Evolutionary conservation across 768 basidiomycete genomes (phyloP), one percentile per base, ranked within the genome.

Genomic region (Leucocoprinus sp.): DNA sequence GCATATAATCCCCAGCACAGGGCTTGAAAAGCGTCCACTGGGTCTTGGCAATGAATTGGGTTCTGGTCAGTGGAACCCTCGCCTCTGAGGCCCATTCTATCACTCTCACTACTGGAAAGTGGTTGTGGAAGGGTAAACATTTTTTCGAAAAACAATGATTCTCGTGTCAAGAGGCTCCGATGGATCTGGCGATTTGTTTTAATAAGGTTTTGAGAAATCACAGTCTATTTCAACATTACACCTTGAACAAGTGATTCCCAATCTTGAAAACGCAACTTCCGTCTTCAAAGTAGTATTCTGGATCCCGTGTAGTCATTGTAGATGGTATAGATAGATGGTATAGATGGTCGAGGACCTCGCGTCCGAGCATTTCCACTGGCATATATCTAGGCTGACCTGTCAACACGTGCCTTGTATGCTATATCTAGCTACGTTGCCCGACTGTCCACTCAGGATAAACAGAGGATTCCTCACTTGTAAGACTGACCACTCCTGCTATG

Each of bases 201-300:
- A 35, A 11, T 7, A 4, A 19, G 11, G n/a, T 8, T 6, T 29
- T 11, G 11, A 11, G 26, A 27, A 27, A 11, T 11, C 11, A 27
- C n/a, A n/a, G n/a, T n/a, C n/a, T n/a, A n/a, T n/a, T 27, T 11
- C 26, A 27, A 11, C 11, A 27, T 27, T 27, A 5, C 26, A 37
- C 36, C 15, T 45, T 45, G 15, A 37, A 37, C 7, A 37, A 9
- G 18, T 27, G 21, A 19, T 37, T 21, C n/a, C 27, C 11, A 2
- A 38, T 27, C 7, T 18, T n/a, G 18, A 45, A n/a, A 8, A 45
- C 37, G 18, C 37, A 29, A 18, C 44, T 45, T 21, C 44, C 44
- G 29, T 45, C 44, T 8, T 45, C 14, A 6, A 45, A 45, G 26
- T 45, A 45, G 36, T 45, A 45, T 37, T 12, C 15, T 29, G 27